A percentile compares a stretch with the other conserved stretches of the same genome.
Evolutionary conservation across 495 filamentous ascomycete species (phyloP).

Genomic region (Hypoxylon rickii): DNA sequence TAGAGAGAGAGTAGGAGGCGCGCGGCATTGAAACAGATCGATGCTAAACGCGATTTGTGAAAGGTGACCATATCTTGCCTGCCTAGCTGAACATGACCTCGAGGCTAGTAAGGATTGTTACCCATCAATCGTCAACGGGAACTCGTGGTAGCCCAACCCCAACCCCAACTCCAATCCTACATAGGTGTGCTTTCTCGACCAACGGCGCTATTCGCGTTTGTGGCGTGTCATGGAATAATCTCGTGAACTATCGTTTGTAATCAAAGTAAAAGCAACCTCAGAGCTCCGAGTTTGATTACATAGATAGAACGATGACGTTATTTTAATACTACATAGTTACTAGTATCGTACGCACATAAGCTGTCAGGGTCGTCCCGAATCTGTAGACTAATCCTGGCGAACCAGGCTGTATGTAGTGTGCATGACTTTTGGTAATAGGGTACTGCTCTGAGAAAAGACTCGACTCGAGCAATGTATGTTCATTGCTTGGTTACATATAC

Average conservation of each 20-base stretch:
- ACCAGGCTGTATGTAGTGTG: conserved; percentile 8
- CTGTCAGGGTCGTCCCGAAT: neutral
- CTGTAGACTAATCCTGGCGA: conserved; percentile 4
- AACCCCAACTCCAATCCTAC: neutral
- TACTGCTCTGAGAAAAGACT: conserved; percentile 12
- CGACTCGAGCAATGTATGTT: conserved; percentile 13
- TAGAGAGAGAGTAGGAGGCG: too few species aligned
- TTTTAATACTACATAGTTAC: too few species aligned
- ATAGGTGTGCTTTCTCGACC: neutral
- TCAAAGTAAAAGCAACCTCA: conserved; percentile 4
- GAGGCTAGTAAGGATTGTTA: too few species aligned
- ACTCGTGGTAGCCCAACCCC: neutral
- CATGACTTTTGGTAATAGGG: neutral
- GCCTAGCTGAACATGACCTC: too few species aligned
- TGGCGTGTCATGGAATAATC: conserved; percentile 18
- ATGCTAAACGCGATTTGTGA: too few species aligned
- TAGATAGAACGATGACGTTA: conserved; percentile 20
- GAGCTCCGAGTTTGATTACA: conserved; percentile 35
- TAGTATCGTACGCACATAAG: too few species aligned
- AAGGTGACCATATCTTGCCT: too few species aligned
- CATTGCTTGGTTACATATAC: too few species aligned
- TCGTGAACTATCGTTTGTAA: conserved; percentile 11
- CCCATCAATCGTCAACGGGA: neutral
- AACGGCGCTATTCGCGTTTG: conserved; percentile 7
- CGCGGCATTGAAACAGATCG: too few species aligned